Percentiles rank a stretch among this genome's conserved stretches.
These are phyloP conservation scores for Suillus fuscotomentosus DNA, from an alignment of 768 basidiomycete genomes.

Conservation along the genomic window DNA sequence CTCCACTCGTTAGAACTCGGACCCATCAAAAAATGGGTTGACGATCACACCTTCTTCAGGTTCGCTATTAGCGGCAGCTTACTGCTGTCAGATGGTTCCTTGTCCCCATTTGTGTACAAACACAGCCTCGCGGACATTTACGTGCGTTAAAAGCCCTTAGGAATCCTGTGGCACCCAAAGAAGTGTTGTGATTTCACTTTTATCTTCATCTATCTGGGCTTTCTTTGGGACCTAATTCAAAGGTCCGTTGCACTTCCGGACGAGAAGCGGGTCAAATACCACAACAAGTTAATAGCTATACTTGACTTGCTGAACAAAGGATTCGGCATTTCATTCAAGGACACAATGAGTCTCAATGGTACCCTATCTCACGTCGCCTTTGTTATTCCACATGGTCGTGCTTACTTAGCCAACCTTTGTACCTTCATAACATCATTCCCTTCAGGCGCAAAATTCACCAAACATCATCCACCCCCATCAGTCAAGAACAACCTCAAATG, in stretches of 20 bases:
- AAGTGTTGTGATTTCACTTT: neutral
- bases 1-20: constrained; percentile 11
- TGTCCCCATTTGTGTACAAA: too few relatives aligned
- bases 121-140: too few relatives aligned
- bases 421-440: too few relatives aligned
- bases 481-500: too few relatives aligned
- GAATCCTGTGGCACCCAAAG: too few relatives aligned
- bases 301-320: too few relatives aligned
- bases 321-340: neutral
- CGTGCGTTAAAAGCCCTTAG: accelerated
- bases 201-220: neutral
- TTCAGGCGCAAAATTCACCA: too few relatives aligned
- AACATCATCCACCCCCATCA: too few relatives aligned
- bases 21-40: neutral
- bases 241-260: accelerated
- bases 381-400: accelerated
- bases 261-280: neutral
- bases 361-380: neutral
- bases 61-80: too few relatives aligned
- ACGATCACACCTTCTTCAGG: neutral
- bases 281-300: accelerated
- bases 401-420: too few relatives aligned
- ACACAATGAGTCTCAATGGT: neutral
- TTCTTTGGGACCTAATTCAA: neutral
- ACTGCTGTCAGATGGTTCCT: too few relatives aligned